These are phyloP conservation scores for Breynia disticha DNA, from an alignment of 441 rosid genomes.

Conservation along the genomic window DNA sequence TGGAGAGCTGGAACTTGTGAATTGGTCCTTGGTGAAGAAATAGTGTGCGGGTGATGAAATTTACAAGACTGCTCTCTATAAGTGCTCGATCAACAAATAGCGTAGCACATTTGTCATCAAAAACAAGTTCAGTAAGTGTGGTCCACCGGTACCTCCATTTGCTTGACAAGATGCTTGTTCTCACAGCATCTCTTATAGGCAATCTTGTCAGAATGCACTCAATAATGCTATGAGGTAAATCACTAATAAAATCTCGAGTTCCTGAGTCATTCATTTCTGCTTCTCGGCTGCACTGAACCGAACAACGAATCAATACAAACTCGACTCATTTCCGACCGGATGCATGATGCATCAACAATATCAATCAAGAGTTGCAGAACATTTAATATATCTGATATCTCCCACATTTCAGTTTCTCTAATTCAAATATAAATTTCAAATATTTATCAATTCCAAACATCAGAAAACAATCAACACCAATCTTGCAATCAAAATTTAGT, in stretches of 20 bases:
- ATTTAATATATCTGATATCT: too few relatives aligned
- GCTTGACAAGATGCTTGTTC: conserved; percentile 60
- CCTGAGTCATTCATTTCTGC: neutral
- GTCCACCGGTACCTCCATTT: conserved; percentile 88
- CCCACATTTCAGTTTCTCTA: too few relatives aligned
- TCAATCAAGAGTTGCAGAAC: neutral
- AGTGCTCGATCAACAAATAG: conserved; percentile 22
- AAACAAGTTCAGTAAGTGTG: conserved; percentile 47
- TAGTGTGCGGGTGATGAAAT: conserved; percentile 54
- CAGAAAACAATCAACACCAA: too few relatives aligned
- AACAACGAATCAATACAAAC: neutral
- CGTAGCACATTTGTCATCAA: conserved; percentile 52
- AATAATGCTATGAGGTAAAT: conserved; percentile 63
- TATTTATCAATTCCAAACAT: too few relatives aligned
- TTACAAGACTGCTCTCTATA: conserved; percentile 41
- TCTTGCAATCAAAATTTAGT: too few relatives aligned
- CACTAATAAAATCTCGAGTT: conserved; percentile 41
- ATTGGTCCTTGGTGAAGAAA: conserved; percentile 90
- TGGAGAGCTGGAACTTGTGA: conserved; percentile 74
- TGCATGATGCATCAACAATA: neutral
- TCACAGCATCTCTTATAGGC: conserved; percentile 63
- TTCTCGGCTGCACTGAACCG: neutral
- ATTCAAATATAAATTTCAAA: too few relatives aligned
- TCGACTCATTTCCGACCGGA: neutral
- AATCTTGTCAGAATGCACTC: conserved; percentile 61